Evolutionary conservation across 805 yeast genomes (phyloP).

Genomic region (Sporopachydermia quercuum): DNA sequence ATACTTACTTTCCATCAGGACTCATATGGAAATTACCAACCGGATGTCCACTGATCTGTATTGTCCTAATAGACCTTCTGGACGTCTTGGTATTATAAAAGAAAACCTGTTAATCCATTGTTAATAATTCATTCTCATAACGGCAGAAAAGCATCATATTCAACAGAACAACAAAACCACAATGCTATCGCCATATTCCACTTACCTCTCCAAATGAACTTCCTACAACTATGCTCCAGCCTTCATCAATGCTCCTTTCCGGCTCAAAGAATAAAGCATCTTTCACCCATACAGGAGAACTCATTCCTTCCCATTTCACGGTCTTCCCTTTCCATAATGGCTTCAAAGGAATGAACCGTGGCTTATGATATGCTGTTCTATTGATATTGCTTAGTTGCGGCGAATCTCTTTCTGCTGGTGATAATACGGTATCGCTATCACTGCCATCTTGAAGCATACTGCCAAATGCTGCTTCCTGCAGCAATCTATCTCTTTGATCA

Average conservation of each 20-base stretch:
- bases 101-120: too few relatives aligned
- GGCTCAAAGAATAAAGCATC: neutral
- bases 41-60: slow-evolving; percentile 9
- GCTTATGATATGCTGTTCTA: neutral
- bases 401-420: too few relatives aligned
- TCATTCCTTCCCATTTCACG: neutral
- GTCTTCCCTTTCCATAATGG: neutral
- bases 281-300: neutral
- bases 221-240: neutral
- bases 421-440: too few relatives aligned
- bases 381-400: too few relatives aligned
- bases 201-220: neutral
- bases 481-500: too few relatives aligned
- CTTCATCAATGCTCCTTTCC: neutral
- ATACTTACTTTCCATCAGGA: slow-evolving; percentile 1
- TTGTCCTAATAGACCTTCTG: slow-evolving; percentile 8
- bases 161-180: too few relatives aligned
- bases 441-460: too few relatives aligned
- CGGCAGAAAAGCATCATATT: too few relatives aligned
- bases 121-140: too few relatives aligned
- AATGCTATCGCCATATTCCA: too few relatives aligned
- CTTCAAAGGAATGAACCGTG: neutral
- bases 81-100: slow-evolving; percentile 4
- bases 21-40: slow-evolving; percentile 6
- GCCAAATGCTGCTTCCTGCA: neutral